Percentiles rank a stretch among this genome's conserved stretches.
Conservation (phyloP, 108 stramenopile species). For the Parmales sp. region DNA sequence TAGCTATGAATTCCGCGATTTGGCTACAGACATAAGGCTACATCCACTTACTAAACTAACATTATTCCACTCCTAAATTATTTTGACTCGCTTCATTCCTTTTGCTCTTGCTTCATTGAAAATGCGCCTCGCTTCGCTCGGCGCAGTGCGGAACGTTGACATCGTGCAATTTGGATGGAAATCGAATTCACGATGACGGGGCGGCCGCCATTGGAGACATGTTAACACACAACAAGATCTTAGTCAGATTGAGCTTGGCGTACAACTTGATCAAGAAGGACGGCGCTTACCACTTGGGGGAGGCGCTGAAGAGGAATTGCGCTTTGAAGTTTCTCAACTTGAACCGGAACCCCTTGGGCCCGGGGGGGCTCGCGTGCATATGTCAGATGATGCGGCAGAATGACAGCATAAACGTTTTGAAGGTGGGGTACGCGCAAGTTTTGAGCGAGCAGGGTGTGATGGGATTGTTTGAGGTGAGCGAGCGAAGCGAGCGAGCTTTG, state of each 20-base stretch:
- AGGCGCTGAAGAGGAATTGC: background rate
- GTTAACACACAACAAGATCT: background rate
- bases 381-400: background rate
- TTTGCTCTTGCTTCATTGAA: too few relatives aligned
- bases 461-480: background rate
- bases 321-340: background rate
- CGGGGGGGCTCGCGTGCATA: background rate
- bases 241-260: background rate
- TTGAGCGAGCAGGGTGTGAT: background rate
- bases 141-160: conserved; percentile 1
- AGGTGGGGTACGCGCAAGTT: background rate
- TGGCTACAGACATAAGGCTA: too few relatives aligned
- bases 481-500: too few relatives aligned
- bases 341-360: conserved; percentile 1
- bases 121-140: too few relatives aligned
- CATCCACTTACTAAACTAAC: too few relatives aligned
- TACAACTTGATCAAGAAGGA: background rate
- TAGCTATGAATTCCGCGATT: too few relatives aligned
- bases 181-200: conserved; percentile 4
- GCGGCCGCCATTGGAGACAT: background rate
- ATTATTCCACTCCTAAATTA: too few relatives aligned
- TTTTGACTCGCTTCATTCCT: too few relatives aligned
- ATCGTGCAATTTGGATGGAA: background rate
- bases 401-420: background rate
- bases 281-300: background rate